Percentiles rank a stretch among this genome's conserved stretches.
phyloP scores from a whole-genome alignment of 805 yeast species.

The Candida schatavii region DNA sequence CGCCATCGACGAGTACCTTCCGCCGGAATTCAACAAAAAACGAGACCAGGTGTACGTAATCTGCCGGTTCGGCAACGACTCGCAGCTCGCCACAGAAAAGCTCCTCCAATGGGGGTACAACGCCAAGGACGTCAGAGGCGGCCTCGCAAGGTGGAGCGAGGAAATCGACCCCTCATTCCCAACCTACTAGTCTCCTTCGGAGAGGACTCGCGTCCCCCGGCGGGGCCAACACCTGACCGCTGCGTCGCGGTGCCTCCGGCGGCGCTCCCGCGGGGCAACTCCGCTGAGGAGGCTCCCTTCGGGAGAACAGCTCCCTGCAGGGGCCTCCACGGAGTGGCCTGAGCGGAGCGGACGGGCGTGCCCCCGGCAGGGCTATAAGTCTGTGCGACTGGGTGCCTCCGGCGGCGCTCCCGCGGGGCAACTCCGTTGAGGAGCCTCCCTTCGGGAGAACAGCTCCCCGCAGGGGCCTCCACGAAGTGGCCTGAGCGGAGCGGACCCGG shows the following conservation, averaged over 20 bases:
- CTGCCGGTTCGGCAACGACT: conserved; percentile 90
- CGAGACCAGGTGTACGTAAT: conserved; percentile 50
- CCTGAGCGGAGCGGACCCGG: too few relatives aligned
- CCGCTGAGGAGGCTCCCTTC: background rate
- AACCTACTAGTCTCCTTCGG: conserved; percentile 56
- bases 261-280: background rate
- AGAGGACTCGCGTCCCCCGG: background rate
- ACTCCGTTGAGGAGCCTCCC: background rate
- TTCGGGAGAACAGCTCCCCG: background rate
- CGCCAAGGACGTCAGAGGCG: conserved; percentile 75
- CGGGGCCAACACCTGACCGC: background rate
- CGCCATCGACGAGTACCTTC: conserved; percentile 18
- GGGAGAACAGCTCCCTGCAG: background rate
- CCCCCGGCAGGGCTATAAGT: too few relatives aligned
- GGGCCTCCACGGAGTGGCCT: background rate
- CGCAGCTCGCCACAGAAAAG: conserved; percentile 67
- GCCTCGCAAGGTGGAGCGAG: conserved; percentile 65
- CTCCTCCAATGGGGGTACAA: conserved; percentile 52
- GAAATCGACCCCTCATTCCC: conserved; percentile 62
- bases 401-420: background rate
- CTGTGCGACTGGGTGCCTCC: background rate
- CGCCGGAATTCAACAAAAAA: conserved; percentile 17
- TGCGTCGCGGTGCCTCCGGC: background rate
- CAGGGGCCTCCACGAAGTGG: background rate
- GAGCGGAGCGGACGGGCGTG: background rate